Evolutionary conservation across 2,329 filamentous ascomycete genomes (phyloP).

Genomic region (Cladophialophora carrionii): DNA sequence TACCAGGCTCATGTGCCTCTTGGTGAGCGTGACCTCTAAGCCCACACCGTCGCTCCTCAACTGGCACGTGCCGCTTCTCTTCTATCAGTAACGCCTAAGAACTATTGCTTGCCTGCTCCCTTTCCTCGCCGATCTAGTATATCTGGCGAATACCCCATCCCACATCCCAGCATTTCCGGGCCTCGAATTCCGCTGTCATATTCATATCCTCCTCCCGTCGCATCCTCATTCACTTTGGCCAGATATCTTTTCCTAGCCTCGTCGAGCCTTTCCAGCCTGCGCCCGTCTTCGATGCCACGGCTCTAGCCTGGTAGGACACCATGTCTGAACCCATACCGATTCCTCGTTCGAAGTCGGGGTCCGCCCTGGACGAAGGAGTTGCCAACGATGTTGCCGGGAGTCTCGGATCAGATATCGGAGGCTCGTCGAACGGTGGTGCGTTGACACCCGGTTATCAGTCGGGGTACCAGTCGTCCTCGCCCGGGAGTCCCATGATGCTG

Average conservation of each 20-base stretch:
- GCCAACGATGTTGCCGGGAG: slow-evolving; percentile 18
- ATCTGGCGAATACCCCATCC: slow-evolving; percentile 15
- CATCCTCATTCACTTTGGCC: background rate
- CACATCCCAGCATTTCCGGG: background rate
- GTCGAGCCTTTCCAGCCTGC: background rate
- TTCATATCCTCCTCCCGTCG: slow-evolving; percentile 1
- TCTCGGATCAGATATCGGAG: slow-evolving; percentile 27
- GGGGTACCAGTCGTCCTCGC: slow-evolving; percentile 50
- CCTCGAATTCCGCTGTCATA: slow-evolving; percentile 4
- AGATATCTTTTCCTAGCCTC: background rate
- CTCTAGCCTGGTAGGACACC: slow-evolving; percentile 14
- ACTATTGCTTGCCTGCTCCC: slow-evolving; percentile 8
- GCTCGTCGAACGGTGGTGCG: slow-evolving; percentile 38
- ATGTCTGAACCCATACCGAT: slow-evolving; percentile 41
- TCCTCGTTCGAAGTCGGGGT: slow-evolving; percentile 39
- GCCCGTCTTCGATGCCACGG: background rate
- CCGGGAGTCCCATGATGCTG: slow-evolving; percentile 54
- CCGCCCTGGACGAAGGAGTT: slow-evolving; percentile 32
- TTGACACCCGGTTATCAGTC: slow-evolving; percentile 48
- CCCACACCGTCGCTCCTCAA: slow-evolving; percentile 7
- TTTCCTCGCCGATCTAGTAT: background rate
- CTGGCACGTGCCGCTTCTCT: slow-evolving; percentile 23
- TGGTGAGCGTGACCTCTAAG: slow-evolving; percentile 19
- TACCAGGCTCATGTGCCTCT: slow-evolving; percentile 16
- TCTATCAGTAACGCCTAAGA: slow-evolving; percentile 6